phyloP scores from a whole-genome alignment of 768 basidiomycete species.

The Tremella yokohamensis region DNA sequence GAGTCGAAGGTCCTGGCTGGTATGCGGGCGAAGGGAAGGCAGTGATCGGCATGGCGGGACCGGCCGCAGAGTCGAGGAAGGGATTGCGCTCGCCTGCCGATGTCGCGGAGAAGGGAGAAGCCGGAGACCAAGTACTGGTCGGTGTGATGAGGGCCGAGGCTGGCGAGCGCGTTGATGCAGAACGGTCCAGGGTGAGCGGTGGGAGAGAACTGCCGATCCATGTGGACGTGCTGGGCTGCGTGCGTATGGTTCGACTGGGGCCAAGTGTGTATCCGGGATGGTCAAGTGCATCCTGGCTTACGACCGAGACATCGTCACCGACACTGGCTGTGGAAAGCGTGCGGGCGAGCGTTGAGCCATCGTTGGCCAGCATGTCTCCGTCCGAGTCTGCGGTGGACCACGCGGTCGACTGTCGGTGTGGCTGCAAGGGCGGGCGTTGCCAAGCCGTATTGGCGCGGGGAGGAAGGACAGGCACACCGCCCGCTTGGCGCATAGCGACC shows the following conservation, averaged over 20 bases:
- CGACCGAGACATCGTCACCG: not conserved
- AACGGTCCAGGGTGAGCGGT: not conserved
- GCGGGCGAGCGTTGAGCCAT: constrained; percentile 14
- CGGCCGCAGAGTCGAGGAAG: not conserved
- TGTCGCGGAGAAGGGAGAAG: constrained; percentile 1
- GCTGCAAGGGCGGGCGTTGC: too few relatives aligned
- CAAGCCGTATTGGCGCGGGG: too few relatives aligned
- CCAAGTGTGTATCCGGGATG: constrained; percentile 17
- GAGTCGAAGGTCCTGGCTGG: constrained; percentile 1
- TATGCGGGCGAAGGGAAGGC: not conserved
- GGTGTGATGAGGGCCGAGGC: not conserved
- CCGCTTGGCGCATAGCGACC: too few relatives aligned
- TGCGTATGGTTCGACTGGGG: not conserved
- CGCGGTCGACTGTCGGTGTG: too few relatives aligned
- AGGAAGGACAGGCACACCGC: too few relatives aligned
- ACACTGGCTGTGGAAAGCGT: constrained; percentile 17
- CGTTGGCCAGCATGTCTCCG: constrained; percentile 22
- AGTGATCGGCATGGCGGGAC: too few relatives aligned
- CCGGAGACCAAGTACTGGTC: not conserved
- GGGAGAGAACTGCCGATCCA: not conserved
- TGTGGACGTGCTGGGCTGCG: too few relatives aligned
- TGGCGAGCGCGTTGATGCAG: not conserved
- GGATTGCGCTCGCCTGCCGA: not conserved
- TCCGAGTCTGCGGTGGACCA: constrained; percentile 17
- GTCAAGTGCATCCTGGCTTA: not conserved